Base-by-base conservation (phyloP, 257 asterid species). In the Asclepias syriaca region DNA sequence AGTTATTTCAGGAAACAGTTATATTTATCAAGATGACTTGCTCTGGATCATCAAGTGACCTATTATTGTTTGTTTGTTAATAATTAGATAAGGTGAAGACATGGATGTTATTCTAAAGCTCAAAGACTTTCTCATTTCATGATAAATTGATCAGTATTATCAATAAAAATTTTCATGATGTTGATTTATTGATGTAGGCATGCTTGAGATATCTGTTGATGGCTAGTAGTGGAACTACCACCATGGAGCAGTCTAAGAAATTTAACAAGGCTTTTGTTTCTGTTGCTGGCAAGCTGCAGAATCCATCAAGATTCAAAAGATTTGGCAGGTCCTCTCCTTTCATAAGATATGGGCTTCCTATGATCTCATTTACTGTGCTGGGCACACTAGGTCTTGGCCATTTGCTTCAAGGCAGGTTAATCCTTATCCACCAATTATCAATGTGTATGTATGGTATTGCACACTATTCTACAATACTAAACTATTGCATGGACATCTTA, bases 331-430 rank as follows among this genome's bases (percentile, higher is more conserved):
- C 40, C 71, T 78, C 97, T 0, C 98, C 98, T 0, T 91, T 94
- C 75, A 32, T 87, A 75, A 87, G 97, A 85, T 94, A 89, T 77
- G 97, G 98, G 65, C 93, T 91, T 71, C 97, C 97, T 0, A 89
- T 94, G 95, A 94, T 94, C 80, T 94, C 97, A 19, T 87, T 94
- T 64, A 89, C 96, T 50, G 97, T 94, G 72, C 72, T 94, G 66
- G 99, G 99, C 48, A 84, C 97, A 48, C 81, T 94, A 19, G 99
- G 99, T 39, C 97, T 94, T 73, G 96, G 97, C 75, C 97, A 94
- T 79, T 89, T 94, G 65, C 77, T 94, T 68, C 98, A 91, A 82
- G 97, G 98, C 84, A 88, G 97, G 98, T 94, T 65, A 69, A 96
- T 75, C 56, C 24, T 60, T 6, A 15, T 16, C n/a, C 15, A 12